Evolutionary conservation across 176 grass and related monocot species (phyloP), one percentile per base, ranked within the genome.

Genomic region (Triticum turgidum): DNA sequence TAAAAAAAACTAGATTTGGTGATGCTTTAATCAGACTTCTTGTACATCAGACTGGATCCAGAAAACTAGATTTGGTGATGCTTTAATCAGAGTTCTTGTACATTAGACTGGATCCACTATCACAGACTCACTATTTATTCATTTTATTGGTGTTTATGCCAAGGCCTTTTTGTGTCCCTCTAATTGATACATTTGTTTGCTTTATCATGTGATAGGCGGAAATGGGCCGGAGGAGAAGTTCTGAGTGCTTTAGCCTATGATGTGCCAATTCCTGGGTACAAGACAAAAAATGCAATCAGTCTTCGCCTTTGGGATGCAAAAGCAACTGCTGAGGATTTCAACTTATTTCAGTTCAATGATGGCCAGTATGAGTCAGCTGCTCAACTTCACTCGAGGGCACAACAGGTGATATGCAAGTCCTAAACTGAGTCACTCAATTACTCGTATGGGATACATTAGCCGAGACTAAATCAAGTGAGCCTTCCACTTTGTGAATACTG

Each of bases 201-300:
- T 84, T 83, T 89, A 15, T 72, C 5, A 15, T 2, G 9, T 37
- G 54, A 77, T 67, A 98, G 96, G 83, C 93, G 93, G 37, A 96
- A 94, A 92, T 96, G 89, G 94, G 82, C 39, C 4, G 97, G 90
- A 41, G 97, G 97, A 91, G 97, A 98, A 79, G 73, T 92, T 70
- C 76, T 98, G 61, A 90, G 87, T 21, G 97, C 97, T 73, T 77
- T 98, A 69, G 97, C 97, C 84, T 96, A 96, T 89, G 97, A 98
- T 82, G 97, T 92, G 59, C 96, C 93, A 76, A 98, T 98, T 80
- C 97, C 97, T 88, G 97, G 97, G 75, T 98, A 96, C 89, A 98
- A 96, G 62, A 96, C 94, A 59, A 98, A 96, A 79, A 98, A 96
- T 88, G 89, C 92, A 14, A 99, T 96, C 86, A 96, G 85, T 86